Percentiles rank a stretch among this genome's conserved stretches.
These are phyloP conservation scores for Cadophora gregata DNA, from an alignment of 2,329 filamentous ascomycete species.

Conservation along the genomic window DNA sequence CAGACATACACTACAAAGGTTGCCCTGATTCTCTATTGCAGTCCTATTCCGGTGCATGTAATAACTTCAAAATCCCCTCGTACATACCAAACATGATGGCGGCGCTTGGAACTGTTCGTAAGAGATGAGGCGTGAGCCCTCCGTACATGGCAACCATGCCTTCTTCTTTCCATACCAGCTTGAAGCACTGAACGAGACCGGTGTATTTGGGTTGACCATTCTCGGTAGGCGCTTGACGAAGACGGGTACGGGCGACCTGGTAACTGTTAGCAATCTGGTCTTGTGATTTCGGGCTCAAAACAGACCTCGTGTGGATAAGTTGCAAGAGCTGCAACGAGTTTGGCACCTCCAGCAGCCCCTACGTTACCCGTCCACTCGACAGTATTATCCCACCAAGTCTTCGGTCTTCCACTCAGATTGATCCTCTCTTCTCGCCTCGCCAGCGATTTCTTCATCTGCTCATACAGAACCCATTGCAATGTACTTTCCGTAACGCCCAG, in stretches of 20 bases:
- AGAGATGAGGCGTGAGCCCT: constrained; percentile 87
- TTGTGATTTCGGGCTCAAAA: constrained; percentile 19
- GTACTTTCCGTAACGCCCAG: constrained; percentile 90
- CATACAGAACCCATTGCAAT: constrained; percentile 92
- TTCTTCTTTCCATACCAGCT: constrained; percentile 85
- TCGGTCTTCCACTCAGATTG: constrained; percentile 62
- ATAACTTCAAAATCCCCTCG: constrained; percentile 46
- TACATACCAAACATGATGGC: constrained; percentile 97
- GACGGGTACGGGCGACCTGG: constrained; percentile 78
- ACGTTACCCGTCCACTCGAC: constrained; percentile 82
- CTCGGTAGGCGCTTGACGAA: constrained; percentile 81
- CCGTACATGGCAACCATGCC: constrained; percentile 87
- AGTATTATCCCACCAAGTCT: constrained; percentile 74
- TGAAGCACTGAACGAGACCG: constrained; percentile 87
- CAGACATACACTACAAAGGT: constrained; percentile 28
- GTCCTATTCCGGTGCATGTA: constrained; percentile 40
- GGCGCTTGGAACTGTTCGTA: constrained; percentile 88
- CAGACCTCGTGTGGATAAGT: constrained; percentile 92
- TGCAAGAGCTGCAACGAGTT: constrained; percentile 81
- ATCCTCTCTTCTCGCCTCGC: constrained; percentile 66
- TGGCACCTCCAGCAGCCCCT: constrained; percentile 80
- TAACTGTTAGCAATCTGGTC: background rate
- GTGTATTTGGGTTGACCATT: constrained; percentile 82
- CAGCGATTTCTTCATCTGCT: constrained; percentile 84
- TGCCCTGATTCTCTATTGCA: constrained; percentile 19